phyloP scores from a whole-genome alignment of 2,329 filamentous ascomycete genomes.

The Onygena corvina region DNA sequence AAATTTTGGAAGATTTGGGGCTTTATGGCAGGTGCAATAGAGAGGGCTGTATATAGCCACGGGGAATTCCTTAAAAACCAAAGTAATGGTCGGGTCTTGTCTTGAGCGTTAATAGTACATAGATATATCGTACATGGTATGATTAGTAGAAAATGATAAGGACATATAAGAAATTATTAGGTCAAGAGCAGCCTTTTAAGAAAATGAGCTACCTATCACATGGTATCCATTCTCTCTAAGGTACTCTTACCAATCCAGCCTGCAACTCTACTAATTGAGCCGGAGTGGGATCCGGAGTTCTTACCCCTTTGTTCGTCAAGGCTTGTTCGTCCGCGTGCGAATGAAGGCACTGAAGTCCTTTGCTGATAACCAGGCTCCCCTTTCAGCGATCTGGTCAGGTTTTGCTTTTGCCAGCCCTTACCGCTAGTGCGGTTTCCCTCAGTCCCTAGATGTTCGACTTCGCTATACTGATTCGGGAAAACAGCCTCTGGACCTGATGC shows the following conservation, averaged over 20 bases:
- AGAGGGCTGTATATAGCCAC: no score
- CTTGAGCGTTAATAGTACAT: not conserved
- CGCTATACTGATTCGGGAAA: not conserved
- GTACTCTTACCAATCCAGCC: conserved; percentile 4
- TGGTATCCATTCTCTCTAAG: conserved; percentile 6
- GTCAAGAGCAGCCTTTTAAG: not conserved
- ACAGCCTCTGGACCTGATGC: not conserved
- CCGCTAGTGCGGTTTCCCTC: not conserved
- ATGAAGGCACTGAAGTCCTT: not conserved
- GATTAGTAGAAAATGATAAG: not conserved
- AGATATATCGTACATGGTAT: not conserved
- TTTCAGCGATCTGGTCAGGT: not conserved
- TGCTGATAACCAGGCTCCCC: not conserved
- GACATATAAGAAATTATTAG: no score
- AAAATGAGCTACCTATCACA: not conserved
- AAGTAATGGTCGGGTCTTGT: not conserved
- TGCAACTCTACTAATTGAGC: conserved; percentile 2
- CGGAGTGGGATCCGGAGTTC: not conserved
- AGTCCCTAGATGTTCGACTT: not conserved
- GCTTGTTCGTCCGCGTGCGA: not conserved
- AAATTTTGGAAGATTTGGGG: no score
- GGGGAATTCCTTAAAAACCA: no score
- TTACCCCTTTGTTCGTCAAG: not conserved
- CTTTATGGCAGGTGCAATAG: no score
- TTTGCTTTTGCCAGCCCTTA: not conserved